Evolutionary conservation across 2,329 filamentous ascomycete species (phyloP).

Genomic region (Macrophomina tecta): DNA sequence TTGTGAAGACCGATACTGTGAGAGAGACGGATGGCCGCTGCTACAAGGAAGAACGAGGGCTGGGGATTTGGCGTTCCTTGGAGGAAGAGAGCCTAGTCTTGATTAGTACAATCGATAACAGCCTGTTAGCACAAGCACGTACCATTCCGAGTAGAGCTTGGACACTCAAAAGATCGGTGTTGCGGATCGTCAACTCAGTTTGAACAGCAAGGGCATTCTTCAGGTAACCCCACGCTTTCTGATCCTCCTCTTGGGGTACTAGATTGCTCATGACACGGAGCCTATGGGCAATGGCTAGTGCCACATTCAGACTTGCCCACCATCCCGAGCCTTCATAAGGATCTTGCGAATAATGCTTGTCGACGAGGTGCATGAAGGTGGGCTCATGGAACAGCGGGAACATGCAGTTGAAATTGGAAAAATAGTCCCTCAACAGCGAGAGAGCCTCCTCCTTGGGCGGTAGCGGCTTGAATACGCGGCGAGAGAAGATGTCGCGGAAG

Average conservation of each 20-base stretch:
- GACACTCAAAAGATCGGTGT: constrained; percentile 92
- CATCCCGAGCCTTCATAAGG: constrained; percentile 95
- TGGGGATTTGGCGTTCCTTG: constrained; percentile 97
- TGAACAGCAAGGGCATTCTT: constrained; percentile 97
- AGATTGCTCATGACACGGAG: constrained; percentile 95
- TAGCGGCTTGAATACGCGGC: constrained; percentile 80
- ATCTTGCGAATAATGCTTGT: constrained; percentile 89
- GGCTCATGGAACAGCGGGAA: constrained; percentile 97
- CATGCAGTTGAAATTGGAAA: constrained; percentile 99
- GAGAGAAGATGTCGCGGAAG: constrained; percentile 88
- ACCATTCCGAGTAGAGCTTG: constrained; percentile 92
- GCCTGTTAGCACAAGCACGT: constrained; percentile 32
- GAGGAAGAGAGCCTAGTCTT: constrained; percentile 74
- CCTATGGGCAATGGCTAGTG: constrained; percentile 89
- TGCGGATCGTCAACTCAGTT: constrained; percentile 91
- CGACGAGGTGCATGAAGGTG: constrained; percentile 96
- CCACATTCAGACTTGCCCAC: constrained; percentile 97
- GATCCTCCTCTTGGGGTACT: constrained; percentile 87
- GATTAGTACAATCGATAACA: constrained; percentile 32
- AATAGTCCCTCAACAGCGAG: constrained; percentile 89
- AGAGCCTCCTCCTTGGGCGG: constrained; percentile 87
- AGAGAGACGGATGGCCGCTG: constrained; percentile 85
- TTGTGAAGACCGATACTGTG: constrained; percentile 97
- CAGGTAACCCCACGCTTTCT: constrained; percentile 92
- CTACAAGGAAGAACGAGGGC: constrained; percentile 87